Evolutionary conservation across 345 rosid species (phyloP), one percentile per base, ranked within the genome.

Genomic region (Carallia brachiata): DNA sequence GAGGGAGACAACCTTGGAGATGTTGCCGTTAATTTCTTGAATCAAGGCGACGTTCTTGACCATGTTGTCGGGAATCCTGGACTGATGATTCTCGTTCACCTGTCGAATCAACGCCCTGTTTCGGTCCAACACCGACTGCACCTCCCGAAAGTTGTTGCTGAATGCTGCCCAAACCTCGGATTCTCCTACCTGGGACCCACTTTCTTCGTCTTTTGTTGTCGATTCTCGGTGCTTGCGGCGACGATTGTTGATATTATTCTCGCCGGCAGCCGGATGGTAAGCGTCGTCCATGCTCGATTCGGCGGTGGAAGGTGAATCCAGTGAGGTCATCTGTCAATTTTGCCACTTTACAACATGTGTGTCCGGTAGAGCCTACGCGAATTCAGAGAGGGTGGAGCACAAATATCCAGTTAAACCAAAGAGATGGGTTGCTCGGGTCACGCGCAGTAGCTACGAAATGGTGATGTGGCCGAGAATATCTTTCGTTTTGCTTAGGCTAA

Each of bases 81-180:
- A 93, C 75, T 85, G 96, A 67, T 93, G 98, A 64, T 93, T 93
- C 54, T 91, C 94, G 82, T 93, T 89, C 62, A 91, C 97, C 63
- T 91, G 94, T n/a, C 88, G 89, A 36, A 89, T 93, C 83, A 93
- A 65, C 15, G 62, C 79, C 54, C 96, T 77, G 85, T 93, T 93
- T 77, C 98, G 71, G 79, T 93, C 98, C 48, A 93, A 71, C 62
- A 91, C 91, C 28, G 91, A 70, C 79, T 93, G 96, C 15, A 88
- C 98, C 67, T 84, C 82, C 58, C 79, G 70, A 79, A 88, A 93
- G 59, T 63, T 86, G 66, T 78, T 56, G 84, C 78, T 80, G 57
- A 91, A 76, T 3, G 77, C 66, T 17, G 75, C 76, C 96, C 97
- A 91, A 61, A 83, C 86, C 82, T 80, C 81, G 15, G 83, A 70